These are phyloP conservation scores for Mucor ambiguus DNA, from an alignment of 371 early-diverging fungal species.

Conservation along the genomic window DNA sequence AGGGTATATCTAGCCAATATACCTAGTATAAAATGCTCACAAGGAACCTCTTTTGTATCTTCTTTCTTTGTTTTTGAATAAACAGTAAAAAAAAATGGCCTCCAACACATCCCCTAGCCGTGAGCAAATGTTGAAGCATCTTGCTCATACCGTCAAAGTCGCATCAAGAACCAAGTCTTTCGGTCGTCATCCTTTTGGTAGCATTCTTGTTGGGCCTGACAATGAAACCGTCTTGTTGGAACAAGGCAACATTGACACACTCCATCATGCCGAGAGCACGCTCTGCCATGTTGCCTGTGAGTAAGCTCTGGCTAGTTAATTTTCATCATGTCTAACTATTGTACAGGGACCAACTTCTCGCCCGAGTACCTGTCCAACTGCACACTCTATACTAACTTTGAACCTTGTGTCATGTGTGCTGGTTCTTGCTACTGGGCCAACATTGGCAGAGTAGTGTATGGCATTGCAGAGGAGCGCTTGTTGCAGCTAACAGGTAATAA, in stretches of 20 bases:
- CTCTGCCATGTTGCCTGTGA: constrained; percentile 34
- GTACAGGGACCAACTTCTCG: constrained; percentile 29
- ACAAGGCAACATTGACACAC: constrained; percentile 34
- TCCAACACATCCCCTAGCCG: background rate
- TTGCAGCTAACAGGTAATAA: constrained; percentile 24
- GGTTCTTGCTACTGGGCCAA: constrained; percentile 35
- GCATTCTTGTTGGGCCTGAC: constrained; percentile 32
- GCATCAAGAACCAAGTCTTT: constrained; percentile 24
- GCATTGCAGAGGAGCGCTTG: constrained; percentile 27
- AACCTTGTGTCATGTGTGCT: constrained; percentile 39
- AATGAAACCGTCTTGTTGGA: constrained; percentile 25
- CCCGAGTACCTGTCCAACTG: constrained; percentile 26
- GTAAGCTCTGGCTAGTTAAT: background rate
- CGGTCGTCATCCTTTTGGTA: constrained; percentile 37
- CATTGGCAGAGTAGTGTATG: constrained; percentile 34
- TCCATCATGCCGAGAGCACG: constrained; percentile 35
- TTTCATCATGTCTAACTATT: background rate
- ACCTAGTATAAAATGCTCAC: background rate
- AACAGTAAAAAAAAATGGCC: constrained; percentile 3
- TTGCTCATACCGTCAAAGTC: constrained; percentile 24
- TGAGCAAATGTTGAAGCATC: constrained; percentile 21
- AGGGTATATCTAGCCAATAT: background rate
- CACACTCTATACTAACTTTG: constrained; percentile 37
- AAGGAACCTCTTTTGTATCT: background rate
- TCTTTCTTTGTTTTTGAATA: background rate